phyloP scores from a whole-genome alignment of 257 asterid species.

The Solanum lignicaule region DNA sequence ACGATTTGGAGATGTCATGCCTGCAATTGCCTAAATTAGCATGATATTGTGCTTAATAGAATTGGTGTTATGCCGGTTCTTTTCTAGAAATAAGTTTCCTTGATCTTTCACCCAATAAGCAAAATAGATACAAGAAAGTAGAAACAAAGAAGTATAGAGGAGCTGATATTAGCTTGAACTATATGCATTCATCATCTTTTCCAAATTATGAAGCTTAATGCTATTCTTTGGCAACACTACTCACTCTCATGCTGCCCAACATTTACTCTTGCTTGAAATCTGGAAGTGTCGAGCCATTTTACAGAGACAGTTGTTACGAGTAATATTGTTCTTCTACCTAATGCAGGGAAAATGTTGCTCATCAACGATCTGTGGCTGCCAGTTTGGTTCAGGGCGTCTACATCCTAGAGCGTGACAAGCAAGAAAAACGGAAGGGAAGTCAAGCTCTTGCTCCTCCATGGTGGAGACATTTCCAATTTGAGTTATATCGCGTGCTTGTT shows the following conservation, averaged over 20 bases:
- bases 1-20: neutral
- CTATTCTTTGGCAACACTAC: neutral
- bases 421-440: slow-evolving; percentile 52
- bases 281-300: neutral
- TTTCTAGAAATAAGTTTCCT: neutral
- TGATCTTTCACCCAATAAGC: neutral
- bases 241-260: neutral
- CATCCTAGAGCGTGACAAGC: slow-evolving; percentile 74
- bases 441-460: slow-evolving; percentile 83
- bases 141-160: neutral
- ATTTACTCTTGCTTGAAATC: neutral
- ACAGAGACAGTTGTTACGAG: neutral
- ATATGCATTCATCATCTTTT: neutral
- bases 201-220: neutral
- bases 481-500: slow-evolving; percentile 40
- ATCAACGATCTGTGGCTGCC: slow-evolving; percentile 76
- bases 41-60: neutral
- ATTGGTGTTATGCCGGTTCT: neutral
- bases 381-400: slow-evolving; percentile 82
- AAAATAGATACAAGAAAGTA: neutral
- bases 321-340: neutral
- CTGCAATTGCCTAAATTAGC: neutral
- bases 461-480: slow-evolving; percentile 64
- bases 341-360: slow-evolving; percentile 50
- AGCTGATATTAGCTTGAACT: neutral